Evolutionary conservation across 164 flowering plant species (phyloP).

Genomic region (Akebia trifoliata): DNA sequence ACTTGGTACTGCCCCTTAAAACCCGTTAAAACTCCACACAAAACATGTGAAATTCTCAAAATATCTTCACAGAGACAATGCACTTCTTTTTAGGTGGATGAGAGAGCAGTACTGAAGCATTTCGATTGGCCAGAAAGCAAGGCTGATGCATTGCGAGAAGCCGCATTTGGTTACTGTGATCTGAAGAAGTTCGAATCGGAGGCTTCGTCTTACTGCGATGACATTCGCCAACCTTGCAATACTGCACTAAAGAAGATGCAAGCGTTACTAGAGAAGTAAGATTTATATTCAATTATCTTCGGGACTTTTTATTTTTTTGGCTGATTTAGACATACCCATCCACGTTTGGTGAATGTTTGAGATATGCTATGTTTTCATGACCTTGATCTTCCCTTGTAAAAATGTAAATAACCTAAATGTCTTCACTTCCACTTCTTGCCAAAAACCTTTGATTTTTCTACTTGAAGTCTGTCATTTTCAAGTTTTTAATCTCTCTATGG

Average conservation of each 20-base stretch:
- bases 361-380: too few species aligned
- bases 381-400: too few species aligned
- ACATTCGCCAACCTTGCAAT: slow-evolving; percentile 68
- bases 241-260: slow-evolving; percentile 90
- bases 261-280: slow-evolving; percentile 76
- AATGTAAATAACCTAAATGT: too few species aligned
- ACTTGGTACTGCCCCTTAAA: slow-evolving; percentile 41
- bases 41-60: not conserved
- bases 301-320: too few species aligned
- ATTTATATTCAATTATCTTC: too few species aligned
- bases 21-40: not conserved
- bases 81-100: slow-evolving; percentile 66
- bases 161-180: slow-evolving; percentile 90
- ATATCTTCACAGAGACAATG: too few species aligned
- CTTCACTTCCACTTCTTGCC: too few species aligned
- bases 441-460: too few species aligned
- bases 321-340: too few species aligned
- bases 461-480: too few species aligned
- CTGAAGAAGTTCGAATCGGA: slow-evolving; percentile 82
- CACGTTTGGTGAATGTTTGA: too few species aligned
- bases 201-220: slow-evolving; percentile 54
- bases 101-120: slow-evolving; percentile 94
- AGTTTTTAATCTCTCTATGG: too few species aligned
- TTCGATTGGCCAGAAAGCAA: slow-evolving; percentile 97
- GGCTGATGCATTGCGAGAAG: slow-evolving; percentile 93